These are phyloP conservation scores for Candida chauliodis DNA, from an alignment of 805 yeast genomes.

Conservation along the genomic window DNA sequence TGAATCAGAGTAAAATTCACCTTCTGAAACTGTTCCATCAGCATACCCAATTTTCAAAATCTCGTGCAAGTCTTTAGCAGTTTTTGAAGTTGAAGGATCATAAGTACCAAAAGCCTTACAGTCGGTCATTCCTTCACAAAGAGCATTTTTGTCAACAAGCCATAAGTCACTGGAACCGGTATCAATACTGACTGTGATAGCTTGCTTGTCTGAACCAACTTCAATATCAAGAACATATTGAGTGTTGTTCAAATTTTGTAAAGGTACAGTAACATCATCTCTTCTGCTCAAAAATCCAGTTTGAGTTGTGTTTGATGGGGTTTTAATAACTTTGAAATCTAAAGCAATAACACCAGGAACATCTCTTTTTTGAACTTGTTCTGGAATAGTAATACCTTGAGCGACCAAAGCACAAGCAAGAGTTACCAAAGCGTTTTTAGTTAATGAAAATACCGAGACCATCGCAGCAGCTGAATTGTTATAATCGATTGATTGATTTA, in stretches of 20 bases:
- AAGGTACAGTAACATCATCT: neutral
- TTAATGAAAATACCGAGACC: constrained; percentile 1
- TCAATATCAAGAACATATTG: constrained; percentile 10
- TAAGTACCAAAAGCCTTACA: constrained; percentile 2
- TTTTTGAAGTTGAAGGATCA: constrained; percentile 4
- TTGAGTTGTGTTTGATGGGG: neutral
- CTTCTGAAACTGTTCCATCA: constrained; percentile 12
- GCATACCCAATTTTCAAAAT: constrained; percentile 12
- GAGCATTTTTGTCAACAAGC: constrained; percentile 14
- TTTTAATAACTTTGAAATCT: constrained; percentile 7
- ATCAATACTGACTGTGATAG: constrained; percentile 17
- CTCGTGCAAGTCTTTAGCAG: constrained; percentile 6
- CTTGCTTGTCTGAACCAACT: constrained; percentile 14
- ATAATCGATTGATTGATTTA: neutral
- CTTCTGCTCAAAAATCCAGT: neutral
- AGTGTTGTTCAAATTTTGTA: neutral
- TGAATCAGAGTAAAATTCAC: constrained; percentile 16
- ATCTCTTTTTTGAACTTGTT: neutral
- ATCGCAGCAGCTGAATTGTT: neutral
- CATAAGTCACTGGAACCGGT: constrained; percentile 24
- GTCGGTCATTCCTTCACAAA: constrained; percentile 4
- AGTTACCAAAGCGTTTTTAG: constrained; percentile 1
- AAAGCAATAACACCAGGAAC: constrained; percentile 5
- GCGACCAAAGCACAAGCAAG: constrained; percentile 9
- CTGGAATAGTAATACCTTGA: constrained; percentile 3